These are phyloP conservation scores for Plasmopara viticola DNA, from an alignment of 352 stramenopile species.

Conservation along the genomic window DNA sequence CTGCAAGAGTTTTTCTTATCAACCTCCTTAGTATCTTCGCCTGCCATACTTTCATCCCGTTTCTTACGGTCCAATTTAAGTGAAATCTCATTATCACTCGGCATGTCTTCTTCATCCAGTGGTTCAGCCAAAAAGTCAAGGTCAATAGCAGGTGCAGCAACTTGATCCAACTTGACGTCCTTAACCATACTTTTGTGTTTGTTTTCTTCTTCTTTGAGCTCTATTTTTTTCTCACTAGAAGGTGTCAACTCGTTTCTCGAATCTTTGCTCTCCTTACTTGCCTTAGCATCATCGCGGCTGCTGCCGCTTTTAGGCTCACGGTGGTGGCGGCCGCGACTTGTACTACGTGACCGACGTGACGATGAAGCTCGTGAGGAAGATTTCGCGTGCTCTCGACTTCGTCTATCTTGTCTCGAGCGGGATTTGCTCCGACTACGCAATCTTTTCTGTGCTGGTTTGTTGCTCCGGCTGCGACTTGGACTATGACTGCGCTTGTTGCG, in stretches of 20 bases:
- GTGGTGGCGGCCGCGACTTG: slow-evolving; percentile 35
- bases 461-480: slow-evolving; percentile 36
- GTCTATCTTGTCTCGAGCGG: slow-evolving; percentile 2
- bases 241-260: slow-evolving; percentile 12
- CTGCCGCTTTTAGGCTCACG: slow-evolving; percentile 23
- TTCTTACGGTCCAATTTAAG: slow-evolving; percentile 21
- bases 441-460: slow-evolving; percentile 22
- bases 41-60: slow-evolving; percentile 28
- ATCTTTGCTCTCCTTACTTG: slow-evolving; percentile 2
- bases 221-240: slow-evolving; percentile 26
- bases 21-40: slow-evolving; percentile 20
- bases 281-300: slow-evolving; percentile 13
- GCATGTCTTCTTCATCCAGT: slow-evolving; percentile 39
- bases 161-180: slow-evolving; percentile 71
- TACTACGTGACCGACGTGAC: slow-evolving; percentile 40
- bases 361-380: slow-evolving; percentile 22
- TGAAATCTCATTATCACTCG: slow-evolving; percentile 34
- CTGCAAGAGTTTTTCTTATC: slow-evolving; percentile 22
- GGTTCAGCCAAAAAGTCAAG: slow-evolving; percentile 65
- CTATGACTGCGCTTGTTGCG: slow-evolving; percentile 33
- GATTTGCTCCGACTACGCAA: not conserved
- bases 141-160: slow-evolving; percentile 77
- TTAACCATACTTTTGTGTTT: slow-evolving; percentile 43
- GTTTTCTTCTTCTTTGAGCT: slow-evolving; percentile 27
- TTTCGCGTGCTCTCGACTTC: slow-evolving; percentile 26